Evolutionary conservation across 441 rosid genomes (phyloP).

Genomic region (Pelargonium citronellum): DNA sequence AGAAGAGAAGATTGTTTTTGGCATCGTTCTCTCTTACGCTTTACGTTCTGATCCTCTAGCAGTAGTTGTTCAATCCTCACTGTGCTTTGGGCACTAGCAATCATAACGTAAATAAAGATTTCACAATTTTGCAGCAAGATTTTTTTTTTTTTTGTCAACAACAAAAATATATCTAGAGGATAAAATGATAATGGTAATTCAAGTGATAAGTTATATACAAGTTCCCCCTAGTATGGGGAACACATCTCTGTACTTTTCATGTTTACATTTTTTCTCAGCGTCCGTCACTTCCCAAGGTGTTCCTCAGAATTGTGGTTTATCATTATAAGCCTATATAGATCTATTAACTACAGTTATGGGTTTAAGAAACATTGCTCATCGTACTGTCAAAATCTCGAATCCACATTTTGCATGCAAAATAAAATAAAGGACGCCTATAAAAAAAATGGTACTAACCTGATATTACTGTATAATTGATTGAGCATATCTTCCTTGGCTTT

Average conservation of each 20-base stretch:
- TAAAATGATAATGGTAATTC: background rate
- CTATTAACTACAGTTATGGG: background rate
- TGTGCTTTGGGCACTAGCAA: conserved; percentile 66
- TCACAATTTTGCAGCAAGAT: background rate
- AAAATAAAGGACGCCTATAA: background rate
- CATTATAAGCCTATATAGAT: background rate
- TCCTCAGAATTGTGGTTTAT: conserved; percentile 4
- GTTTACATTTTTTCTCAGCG: background rate
- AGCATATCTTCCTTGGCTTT: conserved; percentile 99
- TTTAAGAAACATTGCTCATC: background rate
- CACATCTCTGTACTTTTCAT: background rate
- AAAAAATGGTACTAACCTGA: conserved; percentile 48
- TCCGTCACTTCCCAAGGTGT: background rate
- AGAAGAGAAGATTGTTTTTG: conserved; percentile 86
- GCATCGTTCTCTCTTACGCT: conserved; percentile 64
- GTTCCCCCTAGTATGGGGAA: too few species aligned
- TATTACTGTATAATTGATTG: conserved; percentile 86
- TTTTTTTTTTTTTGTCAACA: too few species aligned
- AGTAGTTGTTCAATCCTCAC: conserved; percentile 78
- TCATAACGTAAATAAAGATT: conserved; percentile 1
- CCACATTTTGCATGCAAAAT: background rate
- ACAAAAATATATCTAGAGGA: too few species aligned
- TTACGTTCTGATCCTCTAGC: conserved; percentile 82
- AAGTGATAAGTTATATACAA: too few species aligned
- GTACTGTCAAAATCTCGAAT: background rate